Percentiles rank a stretch among this genome's conserved stretches.
phyloP scores from a whole-genome alignment of 2,329 filamentous ascomycete species.

The Sclerotinia glacialis region DNA sequence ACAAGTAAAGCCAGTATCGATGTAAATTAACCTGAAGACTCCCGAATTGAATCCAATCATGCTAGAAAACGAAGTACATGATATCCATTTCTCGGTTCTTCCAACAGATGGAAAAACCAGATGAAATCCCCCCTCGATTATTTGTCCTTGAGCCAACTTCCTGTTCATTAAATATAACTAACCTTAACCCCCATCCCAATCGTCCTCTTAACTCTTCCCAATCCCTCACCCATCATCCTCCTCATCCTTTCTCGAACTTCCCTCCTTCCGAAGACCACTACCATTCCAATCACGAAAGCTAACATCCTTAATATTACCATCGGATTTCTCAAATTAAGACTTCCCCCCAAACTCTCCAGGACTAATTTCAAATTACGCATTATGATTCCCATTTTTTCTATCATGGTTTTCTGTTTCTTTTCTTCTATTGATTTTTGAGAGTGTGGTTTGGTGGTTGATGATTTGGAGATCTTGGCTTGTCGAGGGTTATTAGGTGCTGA shows the following conservation, averaged over 20 bases:
- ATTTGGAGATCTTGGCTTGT: slow-evolving; percentile 38
- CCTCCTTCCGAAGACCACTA: slow-evolving; percentile 71
- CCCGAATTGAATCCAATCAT: background rate
- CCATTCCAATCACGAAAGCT: slow-evolving; percentile 74
- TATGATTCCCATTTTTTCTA: slow-evolving; percentile 43
- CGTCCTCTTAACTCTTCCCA: slow-evolving; percentile 51
- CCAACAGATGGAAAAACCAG: background rate
- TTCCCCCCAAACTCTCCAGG: slow-evolving; percentile 50
- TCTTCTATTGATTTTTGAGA: slow-evolving; percentile 12
- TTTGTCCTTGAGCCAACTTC: background rate
- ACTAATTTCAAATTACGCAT: slow-evolving; percentile 52
- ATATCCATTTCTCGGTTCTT: background rate
- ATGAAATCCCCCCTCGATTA: background rate
- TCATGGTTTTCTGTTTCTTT: slow-evolving; percentile 23
- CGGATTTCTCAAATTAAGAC: slow-evolving; percentile 54
- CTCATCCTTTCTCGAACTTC: slow-evolving; percentile 73
- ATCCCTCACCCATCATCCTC: slow-evolving; percentile 64
- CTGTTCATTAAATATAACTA: slow-evolving; percentile 72
- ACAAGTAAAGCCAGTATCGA: background rate
- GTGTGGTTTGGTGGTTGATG: slow-evolving; percentile 29
- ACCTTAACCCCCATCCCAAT: slow-evolving; percentile 97
- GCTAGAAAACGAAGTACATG: background rate
- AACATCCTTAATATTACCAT: slow-evolving; percentile 60
- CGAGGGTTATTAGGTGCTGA: slow-evolving; percentile 30
- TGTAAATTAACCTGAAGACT: background rate